Evolutionary conservation across 345 rosid genomes (phyloP).

Genomic region (Capsella bursapastoris): DNA sequence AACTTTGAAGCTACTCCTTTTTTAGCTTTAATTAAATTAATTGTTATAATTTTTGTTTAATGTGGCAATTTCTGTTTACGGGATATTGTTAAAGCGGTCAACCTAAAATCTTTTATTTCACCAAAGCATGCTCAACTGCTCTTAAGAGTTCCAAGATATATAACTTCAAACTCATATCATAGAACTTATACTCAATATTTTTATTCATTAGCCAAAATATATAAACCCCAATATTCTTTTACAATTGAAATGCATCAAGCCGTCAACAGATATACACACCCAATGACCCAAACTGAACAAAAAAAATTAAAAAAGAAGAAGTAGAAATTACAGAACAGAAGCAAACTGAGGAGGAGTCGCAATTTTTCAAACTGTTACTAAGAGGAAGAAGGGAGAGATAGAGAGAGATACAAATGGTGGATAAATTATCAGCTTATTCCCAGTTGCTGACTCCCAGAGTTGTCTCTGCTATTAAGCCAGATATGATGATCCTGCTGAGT

Average conservation of each 20-base stretch:
- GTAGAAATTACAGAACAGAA: constrained; percentile 21
- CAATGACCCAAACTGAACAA: constrained; percentile 32
- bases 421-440: constrained; percentile 44
- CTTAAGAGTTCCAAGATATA: neutral
- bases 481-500: constrained; percentile 49
- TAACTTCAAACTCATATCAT: neutral
- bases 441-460: constrained; percentile 43
- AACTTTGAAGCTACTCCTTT: neutral
- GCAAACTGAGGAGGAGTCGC: neutral
- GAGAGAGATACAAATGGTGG: constrained; percentile 37
- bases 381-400: constrained; percentile 5
- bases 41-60: too few relatives aligned
- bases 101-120: neutral
- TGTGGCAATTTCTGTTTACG: neutral
- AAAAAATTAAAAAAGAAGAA: neutral
- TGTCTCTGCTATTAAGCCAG: constrained; percentile 45
- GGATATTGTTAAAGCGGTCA: neutral
- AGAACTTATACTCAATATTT: constrained; percentile 20
- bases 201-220: constrained; percentile 41
- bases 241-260: constrained; percentile 37
- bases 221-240: constrained; percentile 38
- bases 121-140: neutral
- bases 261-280: constrained; percentile 43
- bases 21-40: too few relatives aligned
- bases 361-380: constrained; percentile 12